phyloP scores from a whole-genome alignment of 2,329 filamentous ascomycete species.

The Nigrospora sphaerica region DNA sequence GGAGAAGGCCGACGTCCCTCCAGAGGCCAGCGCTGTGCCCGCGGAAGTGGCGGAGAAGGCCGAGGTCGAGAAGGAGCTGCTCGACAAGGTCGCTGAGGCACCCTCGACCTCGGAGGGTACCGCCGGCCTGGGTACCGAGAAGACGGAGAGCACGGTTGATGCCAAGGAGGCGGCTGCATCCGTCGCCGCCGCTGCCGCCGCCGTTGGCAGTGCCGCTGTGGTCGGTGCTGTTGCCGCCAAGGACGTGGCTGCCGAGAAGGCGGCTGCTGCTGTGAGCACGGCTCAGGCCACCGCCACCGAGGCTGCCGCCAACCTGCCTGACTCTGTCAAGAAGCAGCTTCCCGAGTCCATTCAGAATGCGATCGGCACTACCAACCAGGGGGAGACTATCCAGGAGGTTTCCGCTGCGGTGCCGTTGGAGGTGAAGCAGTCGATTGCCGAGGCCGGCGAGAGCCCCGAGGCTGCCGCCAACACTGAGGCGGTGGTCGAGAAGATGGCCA shows the following conservation, averaged over 20 bases:
- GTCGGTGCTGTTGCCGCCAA: constrained; percentile 29
- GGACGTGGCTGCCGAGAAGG: constrained; percentile 31
- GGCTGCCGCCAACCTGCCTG: constrained; percentile 40
- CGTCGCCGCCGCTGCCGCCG: constrained; percentile 33
- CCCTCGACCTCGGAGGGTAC: constrained; percentile 51
- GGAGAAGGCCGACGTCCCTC: constrained; percentile 51
- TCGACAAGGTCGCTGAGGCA: constrained; percentile 56
- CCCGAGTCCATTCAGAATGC: constrained; percentile 42
- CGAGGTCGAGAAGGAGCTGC: constrained; percentile 62
- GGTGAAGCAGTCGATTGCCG: constrained; percentile 50
- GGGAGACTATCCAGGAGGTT: constrained; percentile 33
- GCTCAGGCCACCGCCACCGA: constrained; percentile 16
- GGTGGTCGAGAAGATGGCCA: constrained; percentile 66
- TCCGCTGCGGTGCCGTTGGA: constrained; percentile 45
- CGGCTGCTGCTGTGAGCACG: constrained; percentile 27
- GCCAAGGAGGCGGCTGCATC: constrained; percentile 33
- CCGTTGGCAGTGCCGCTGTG: constrained; percentile 26
- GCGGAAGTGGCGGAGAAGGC: constrained; percentile 66
- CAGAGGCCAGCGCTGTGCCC: constrained; percentile 62
- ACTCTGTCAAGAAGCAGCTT: constrained; percentile 43
- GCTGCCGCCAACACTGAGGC: constrained; percentile 61
- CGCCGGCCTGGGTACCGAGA: constrained; percentile 43
- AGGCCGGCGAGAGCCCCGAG: constrained; percentile 59
- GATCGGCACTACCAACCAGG: constrained; percentile 34
- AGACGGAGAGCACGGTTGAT: constrained; percentile 38